Percentiles rank a stretch among this genome's conserved stretches.
Evolutionary conservation across 345 rosid genomes (phyloP).

Genomic region (Trapa bicornis): DNA sequence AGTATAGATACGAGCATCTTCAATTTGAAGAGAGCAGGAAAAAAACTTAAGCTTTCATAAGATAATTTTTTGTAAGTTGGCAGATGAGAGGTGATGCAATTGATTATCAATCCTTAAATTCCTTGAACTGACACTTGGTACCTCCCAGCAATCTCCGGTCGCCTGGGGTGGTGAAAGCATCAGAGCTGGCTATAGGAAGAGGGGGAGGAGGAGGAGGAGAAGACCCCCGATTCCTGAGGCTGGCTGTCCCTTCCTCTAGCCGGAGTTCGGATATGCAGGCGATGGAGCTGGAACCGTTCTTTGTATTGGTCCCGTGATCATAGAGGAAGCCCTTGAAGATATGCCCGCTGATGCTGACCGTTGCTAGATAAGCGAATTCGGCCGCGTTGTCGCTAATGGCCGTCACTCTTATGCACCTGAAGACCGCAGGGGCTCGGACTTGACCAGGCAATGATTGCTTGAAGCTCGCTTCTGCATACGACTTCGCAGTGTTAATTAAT

Average conservation of each 20-base stretch:
- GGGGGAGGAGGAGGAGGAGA: conserved; percentile 13
- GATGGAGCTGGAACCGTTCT: conserved; percentile 16
- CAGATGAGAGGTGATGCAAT: too few relatives aligned
- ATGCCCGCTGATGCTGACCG: conserved; percentile 41
- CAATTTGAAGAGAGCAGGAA: too few relatives aligned
- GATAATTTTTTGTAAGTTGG: too few relatives aligned
- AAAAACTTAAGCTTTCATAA: too few relatives aligned
- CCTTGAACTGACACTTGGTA: not conserved
- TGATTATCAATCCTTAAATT: not conserved
- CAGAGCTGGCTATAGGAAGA: conserved; percentile 9
- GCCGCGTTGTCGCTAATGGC: conserved; percentile 24
- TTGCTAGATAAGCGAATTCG: conserved; percentile 32
- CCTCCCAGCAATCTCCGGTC: conserved; percentile 22
- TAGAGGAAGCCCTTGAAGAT: conserved; percentile 45
- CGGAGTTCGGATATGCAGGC: conserved; percentile 26
- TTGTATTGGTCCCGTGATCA: conserved; percentile 49
- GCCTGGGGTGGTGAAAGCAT: conserved; percentile 17
- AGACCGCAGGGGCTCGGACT: conserved; percentile 27
- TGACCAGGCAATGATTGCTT: conserved; percentile 29
- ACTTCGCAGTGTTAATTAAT: not conserved
- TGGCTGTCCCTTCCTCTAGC: conserved; percentile 12
- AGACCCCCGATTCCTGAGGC: conserved; percentile 16
- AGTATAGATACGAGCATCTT: too few relatives aligned
- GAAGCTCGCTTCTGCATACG: conserved; percentile 22
- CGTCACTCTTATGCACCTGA: conserved; percentile 35